Conservation (phyloP, 345 rosid species). For the Dipteronia sinensis region DNA sequence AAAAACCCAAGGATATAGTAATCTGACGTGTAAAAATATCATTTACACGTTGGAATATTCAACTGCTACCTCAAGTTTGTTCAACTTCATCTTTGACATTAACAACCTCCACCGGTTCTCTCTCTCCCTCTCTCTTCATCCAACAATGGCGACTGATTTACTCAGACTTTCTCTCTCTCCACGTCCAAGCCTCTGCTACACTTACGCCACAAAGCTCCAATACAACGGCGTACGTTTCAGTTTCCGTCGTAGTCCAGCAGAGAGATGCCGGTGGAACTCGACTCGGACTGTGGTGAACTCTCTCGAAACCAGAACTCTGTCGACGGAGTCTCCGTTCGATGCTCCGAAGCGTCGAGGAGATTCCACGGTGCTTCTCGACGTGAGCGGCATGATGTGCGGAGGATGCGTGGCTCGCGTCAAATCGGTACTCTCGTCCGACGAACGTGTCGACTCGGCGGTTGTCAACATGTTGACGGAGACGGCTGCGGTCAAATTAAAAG, state of each 20-base stretch:
- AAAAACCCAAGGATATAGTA: background rate
- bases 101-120: background rate
- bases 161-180: slow-evolving; percentile 41
- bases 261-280: background rate
- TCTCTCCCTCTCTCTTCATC: background rate
- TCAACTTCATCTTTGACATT: background rate
- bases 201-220: slow-evolving; percentile 11
- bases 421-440: slow-evolving; percentile 67
- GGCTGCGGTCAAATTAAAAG: slow-evolving; percentile 68
- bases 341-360: slow-evolving; percentile 24
- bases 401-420: slow-evolving; percentile 87
- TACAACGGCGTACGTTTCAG: slow-evolving; percentile 21
- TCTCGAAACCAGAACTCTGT: slow-evolving; percentile 46
- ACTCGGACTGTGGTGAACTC: slow-evolving; percentile 37
- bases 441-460: slow-evolving; percentile 77
- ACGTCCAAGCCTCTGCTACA: slow-evolving; percentile 32
- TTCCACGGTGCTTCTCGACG: slow-evolving; percentile 66
- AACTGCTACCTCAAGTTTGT: background rate
- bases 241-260: background rate
- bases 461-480: slow-evolving; percentile 94
- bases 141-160: slow-evolving; percentile 49
- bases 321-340: slow-evolving; percentile 26
- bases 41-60: slow-evolving; percentile 13
- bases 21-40: slow-evolving; percentile 13
- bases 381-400: slow-evolving; percentile 94